Evolutionary conservation across 2,329 filamentous ascomycete genomes (phyloP), one percentile per base, ranked within the genome.

Genomic region (Diplodia sapinea): DNA sequence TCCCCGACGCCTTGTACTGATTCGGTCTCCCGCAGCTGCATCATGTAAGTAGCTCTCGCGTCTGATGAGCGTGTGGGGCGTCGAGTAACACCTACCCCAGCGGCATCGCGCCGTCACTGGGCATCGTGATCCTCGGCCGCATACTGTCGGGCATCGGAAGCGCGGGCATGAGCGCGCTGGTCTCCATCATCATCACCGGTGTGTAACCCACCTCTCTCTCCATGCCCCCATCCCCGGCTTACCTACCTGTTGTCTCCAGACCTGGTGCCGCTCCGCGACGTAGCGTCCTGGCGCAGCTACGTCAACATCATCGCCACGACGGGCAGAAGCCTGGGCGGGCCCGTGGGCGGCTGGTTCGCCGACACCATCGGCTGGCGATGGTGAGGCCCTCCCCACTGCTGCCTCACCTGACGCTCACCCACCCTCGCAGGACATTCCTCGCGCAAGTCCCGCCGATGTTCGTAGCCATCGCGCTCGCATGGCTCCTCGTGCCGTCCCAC

Each of bases 291-390:
- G 77, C 75, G 84, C 54, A 80, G 82, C 33, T 86, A 85, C 73
- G 79, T 86, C 52, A 86, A 86, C 66, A 77, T 86, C 15, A 75
- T 81, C 17, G 79, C 81, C 69, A 86, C 84, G 0, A 79, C 82
- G 0, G 84, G 84, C 12, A 77, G 83, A 12, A 82, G 80, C 68
- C 75, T 83, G 26, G 85, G 85, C 38, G 85, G 85, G 1, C 83
- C 85, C 0, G 67, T 89, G 0, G 89, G 88, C 1, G 89, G 88
- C 2, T 85, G 82, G 72, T 75, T 90, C 1, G 85, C 87, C 1
- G 87, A 90, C 70, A 82, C 83, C 0, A 81, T 90, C 13, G 88
- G 88, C 17, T 91, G 88, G 89, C 79, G 89, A 75, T 89, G 87
- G 87, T 86, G 70, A 70, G 78, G 2, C 23, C 2, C 23, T 26